Base-by-base conservation (phyloP, 208 protist species). In the Leishmania tropica region DNA sequence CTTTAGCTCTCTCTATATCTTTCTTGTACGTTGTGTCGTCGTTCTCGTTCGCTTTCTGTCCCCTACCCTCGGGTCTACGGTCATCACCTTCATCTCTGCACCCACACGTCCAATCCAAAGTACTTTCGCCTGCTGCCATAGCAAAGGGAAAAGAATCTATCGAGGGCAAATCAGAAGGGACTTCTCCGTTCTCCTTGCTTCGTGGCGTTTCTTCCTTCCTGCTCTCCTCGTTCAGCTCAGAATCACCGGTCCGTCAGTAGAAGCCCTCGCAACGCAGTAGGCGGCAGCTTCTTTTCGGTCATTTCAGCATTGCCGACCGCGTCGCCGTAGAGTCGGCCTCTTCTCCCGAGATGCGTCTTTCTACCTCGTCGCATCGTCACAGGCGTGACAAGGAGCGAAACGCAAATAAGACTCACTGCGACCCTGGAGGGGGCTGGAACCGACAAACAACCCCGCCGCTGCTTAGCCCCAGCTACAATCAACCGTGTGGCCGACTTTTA, bases 311-410 rank as follows among this genome's bases (percentile, higher is more conserved):
- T 51, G 24, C 40, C 3, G 48, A 73, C 24, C 7, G 3, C 53
- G 24, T 67, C 72, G 17, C 17, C 31, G 5, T 42, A 35, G 15
- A 28, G 37, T 45, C 19, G 19, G 0, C 4, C 19, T 75, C 35
- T 58, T 4, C 19, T 15, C 47, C 42, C 53, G n/a, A 24, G 5
- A 84, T 85, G 81, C 81, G 60, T n/a, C 35, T 68, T 19, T 75
- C n/a, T 24, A 60, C 76, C 6, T 68, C 77, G 0, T 48, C 54
- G 2, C 47, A 75, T 13, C 37, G 35, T 37, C 70, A 68, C 17
- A 53, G 68, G 19, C 37, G n/a, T 58, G 53, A 54, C 37, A 42
- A 58, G 51, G 81, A 77, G 71, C 31, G n/a, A 35, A 47, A 74
- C 8, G 6, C 64, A 3, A 35, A 48, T 45, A 6, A 64, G 31